A percentile compares a stretch with the other conserved stretches of the same genome.
phyloP scores from a whole-genome alignment of 108 stramenopile genomes.

The Mayamaea pseudoterrestris region DNA sequence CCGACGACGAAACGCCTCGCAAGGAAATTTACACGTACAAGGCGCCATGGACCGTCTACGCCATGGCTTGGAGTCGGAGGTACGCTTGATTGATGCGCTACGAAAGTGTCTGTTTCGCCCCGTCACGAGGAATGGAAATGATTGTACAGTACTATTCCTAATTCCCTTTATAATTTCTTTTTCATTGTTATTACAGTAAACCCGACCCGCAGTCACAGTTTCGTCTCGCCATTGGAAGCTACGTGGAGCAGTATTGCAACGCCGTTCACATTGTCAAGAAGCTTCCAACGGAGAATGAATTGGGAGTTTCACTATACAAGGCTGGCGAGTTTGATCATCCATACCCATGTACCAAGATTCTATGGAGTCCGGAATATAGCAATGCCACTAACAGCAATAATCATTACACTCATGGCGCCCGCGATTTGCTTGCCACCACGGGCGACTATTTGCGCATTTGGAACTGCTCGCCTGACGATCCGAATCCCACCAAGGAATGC shows the following conservation, averaged over 20 bases:
- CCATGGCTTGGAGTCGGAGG: constrained; percentile 88
- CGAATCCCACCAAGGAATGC: constrained; percentile 63
- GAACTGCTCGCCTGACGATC: constrained; percentile 46
- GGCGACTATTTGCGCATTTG: constrained; percentile 95
- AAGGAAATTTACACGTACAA: constrained; percentile 98
- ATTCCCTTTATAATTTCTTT: neutral
- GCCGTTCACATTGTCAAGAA: constrained; percentile 72
- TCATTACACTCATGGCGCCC: constrained; percentile 23
- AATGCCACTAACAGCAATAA: constrained; percentile 1
- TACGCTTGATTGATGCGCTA: constrained; percentile 16
- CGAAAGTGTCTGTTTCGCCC: no score
- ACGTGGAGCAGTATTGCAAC: constrained; percentile 97
- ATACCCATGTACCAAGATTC: constrained; percentile 89
- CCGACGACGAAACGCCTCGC: constrained; percentile 25
- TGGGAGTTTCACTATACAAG: constrained; percentile 31
- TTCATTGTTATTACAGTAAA: constrained; percentile 12
- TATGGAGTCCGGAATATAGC: constrained; percentile 68
- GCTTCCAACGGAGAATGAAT: constrained; percentile 11
- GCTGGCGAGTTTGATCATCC: constrained; percentile 87
- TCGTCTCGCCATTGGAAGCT: constrained; percentile 91
- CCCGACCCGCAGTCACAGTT: constrained; percentile 61
- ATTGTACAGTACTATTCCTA: neutral
- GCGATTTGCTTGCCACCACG: constrained; percentile 93
- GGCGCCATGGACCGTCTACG: constrained; percentile 94
- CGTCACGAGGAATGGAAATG: neutral